Evolutionary conservation across 768 basidiomycete genomes (phyloP).

Genomic region (Serendipita indica): DNA sequence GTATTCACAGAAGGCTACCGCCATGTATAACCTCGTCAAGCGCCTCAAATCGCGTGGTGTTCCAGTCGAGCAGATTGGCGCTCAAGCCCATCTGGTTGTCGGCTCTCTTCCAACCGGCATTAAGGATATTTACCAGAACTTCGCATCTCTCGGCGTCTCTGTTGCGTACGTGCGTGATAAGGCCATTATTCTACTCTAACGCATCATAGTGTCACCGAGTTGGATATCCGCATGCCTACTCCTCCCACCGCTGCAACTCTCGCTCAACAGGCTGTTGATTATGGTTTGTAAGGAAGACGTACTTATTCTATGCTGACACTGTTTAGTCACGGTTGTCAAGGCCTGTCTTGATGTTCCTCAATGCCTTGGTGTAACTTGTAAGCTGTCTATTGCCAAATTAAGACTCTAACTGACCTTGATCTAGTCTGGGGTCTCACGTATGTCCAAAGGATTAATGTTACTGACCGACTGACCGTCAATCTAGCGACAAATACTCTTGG

Average conservation of each 20-base stretch:
- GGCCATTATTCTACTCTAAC: background rate
- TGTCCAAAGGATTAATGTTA: background rate
- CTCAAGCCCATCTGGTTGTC: background rate
- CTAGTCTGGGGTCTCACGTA: constrained; percentile 16
- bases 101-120: background rate
- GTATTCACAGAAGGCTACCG: background rate
- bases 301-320: background rate
- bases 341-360: constrained; percentile 30
- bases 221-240: constrained; percentile 13
- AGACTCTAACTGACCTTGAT: background rate
- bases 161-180: background rate
- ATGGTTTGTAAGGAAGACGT: background rate
- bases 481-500: constrained; percentile 13
- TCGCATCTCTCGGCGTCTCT: background rate
- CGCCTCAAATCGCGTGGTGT: background rate
- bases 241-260: constrained; percentile 9
- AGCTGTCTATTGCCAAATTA: background rate
- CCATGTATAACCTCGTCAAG: background rate
- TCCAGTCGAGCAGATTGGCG: background rate
- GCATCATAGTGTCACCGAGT: background rate
- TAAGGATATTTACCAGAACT: background rate
- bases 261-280: constrained; percentile 11
- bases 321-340: constrained; percentile 25
- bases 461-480: constrained; percentile 18
- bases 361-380: constrained; percentile 32